A percentile compares a stretch with the other conserved stretches of the same genome.
phyloP scores from a whole-genome alignment of 75 land plant genomes.

The Pinus tabuliformis region DNA sequence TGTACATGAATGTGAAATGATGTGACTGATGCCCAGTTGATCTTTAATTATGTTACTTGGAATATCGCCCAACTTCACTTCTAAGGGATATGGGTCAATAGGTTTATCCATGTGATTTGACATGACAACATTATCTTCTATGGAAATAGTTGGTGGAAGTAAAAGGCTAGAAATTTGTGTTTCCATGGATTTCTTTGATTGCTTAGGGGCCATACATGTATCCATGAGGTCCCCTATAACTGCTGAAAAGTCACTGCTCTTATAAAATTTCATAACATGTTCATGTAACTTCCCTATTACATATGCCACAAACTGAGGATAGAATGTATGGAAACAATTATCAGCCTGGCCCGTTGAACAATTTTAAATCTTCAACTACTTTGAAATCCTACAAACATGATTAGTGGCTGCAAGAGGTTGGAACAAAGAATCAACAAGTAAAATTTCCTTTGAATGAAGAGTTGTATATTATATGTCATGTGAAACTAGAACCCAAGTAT shows the following conservation, averaged over 20 bases:
- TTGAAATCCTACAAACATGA: constrained; percentile 2
- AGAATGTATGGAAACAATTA: constrained; percentile 24
- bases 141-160: background rate
- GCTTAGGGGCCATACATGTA: constrained; percentile 76
- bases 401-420: background rate
- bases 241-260: constrained; percentile 79
- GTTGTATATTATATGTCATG: no score
- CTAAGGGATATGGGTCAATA: background rate
- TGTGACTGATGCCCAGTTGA: background rate
- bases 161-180: constrained; percentile 12
- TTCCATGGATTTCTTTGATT: constrained; percentile 54
- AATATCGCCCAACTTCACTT: background rate
- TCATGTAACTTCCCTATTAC: constrained; percentile 89
- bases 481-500: no score
- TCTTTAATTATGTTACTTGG: background rate
- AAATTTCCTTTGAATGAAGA: no score
- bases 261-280: constrained; percentile 88
- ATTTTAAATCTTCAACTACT: constrained; percentile 6
- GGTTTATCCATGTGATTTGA: background rate
- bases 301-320: constrained; percentile 86
- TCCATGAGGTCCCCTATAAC: constrained; percentile 78
- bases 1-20: background rate
- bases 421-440: background rate
- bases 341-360: background rate
- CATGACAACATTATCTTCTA: background rate